A percentile compares a stretch with the other conserved stretches of the same genome.
These are phyloP conservation scores for Cutaneotrichosporon cutaneum DNA, from an alignment of 1,284 basidiomycete genomes.

Conservation along the genomic window DNA sequence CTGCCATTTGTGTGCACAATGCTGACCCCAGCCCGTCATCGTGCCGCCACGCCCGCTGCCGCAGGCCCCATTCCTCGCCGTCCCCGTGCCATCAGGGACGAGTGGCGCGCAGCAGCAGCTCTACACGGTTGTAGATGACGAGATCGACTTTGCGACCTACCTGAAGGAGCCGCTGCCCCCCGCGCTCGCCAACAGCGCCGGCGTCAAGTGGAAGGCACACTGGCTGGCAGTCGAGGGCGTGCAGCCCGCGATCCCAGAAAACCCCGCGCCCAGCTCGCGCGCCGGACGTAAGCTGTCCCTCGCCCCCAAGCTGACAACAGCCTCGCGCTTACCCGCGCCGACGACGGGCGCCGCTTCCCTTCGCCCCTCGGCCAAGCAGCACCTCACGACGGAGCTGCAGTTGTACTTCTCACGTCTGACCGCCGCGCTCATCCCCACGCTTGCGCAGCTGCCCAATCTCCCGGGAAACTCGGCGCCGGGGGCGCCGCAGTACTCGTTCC, in stretches of 20 bases:
- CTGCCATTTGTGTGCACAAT: neutral
- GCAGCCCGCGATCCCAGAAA: constrained; percentile 93
- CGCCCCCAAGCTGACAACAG: constrained; percentile 28
- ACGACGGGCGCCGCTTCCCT: constrained; percentile 46
- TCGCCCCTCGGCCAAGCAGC: constrained; percentile 69
- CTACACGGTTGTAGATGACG: constrained; percentile 87
- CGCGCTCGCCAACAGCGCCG: constrained; percentile 42
- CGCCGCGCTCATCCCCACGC: constrained; percentile 69
- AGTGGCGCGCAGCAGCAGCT: constrained; percentile 60
- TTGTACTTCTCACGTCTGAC: constrained; percentile 93
- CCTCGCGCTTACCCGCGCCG: constrained; percentile 32
- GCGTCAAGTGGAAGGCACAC: constrained; percentile 64
- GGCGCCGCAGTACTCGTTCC: constrained; percentile 27
- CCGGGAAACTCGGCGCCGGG: constrained; percentile 27
- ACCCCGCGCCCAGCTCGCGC: constrained; percentile 64
- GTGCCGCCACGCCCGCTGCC: constrained; percentile 48
- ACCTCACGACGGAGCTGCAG: constrained; percentile 90
- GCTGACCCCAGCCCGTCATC: constrained; percentile 40
- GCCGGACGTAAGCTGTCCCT: constrained; percentile 41
- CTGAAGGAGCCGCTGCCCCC: constrained; percentile 57
- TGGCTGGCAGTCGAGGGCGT: constrained; percentile 99
- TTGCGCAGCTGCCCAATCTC: constrained; percentile 51
- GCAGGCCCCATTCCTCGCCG: constrained; percentile 65
- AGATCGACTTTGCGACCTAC: constrained; percentile 92
- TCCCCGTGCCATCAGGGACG: constrained; percentile 44